Conservation (phyloP, 2,329 filamentous ascomycete genomes). For the Trichoderma semiorbis region DNA sequence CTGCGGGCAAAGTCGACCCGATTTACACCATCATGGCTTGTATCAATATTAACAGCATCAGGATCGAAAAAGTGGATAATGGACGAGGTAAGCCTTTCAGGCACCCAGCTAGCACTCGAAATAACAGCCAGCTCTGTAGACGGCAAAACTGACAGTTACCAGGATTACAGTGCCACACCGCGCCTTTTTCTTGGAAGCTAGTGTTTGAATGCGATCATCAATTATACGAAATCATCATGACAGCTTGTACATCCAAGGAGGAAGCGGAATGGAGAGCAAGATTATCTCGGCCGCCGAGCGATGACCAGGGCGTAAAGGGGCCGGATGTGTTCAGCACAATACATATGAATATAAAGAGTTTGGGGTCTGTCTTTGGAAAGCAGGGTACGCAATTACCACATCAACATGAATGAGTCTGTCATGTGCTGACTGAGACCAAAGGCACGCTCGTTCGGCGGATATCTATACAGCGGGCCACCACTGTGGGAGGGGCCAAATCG, state of each 20-base stretch:
- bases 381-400: constrained; percentile 46
- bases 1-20: constrained; percentile 58
- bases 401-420: background rate
- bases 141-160: background rate
- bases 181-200: constrained; percentile 87
- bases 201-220: constrained; percentile 75
- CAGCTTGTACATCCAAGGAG: constrained; percentile 77
- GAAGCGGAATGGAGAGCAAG: constrained; percentile 74
- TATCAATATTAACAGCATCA: constrained; percentile 63
- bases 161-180: constrained; percentile 86
- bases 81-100: constrained; percentile 57
- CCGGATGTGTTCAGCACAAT: constrained; percentile 59
- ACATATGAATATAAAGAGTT: constrained; percentile 65
- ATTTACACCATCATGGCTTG: constrained; percentile 73
- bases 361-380: constrained; percentile 73
- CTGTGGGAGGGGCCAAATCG: constrained; percentile 66
- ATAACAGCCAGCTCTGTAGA: background rate
- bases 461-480: constrained; percentile 76
- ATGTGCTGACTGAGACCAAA: constrained; percentile 26
- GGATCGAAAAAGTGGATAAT: constrained; percentile 70
- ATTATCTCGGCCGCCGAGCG: constrained; percentile 52
- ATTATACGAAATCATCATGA: constrained; percentile 81
- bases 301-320: constrained; percentile 46
- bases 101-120: background rate
- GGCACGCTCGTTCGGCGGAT: constrained; percentile 63